Base-by-base conservation (phyloP, 331 rosid species). In the Stylosanthes scabra region DNA sequence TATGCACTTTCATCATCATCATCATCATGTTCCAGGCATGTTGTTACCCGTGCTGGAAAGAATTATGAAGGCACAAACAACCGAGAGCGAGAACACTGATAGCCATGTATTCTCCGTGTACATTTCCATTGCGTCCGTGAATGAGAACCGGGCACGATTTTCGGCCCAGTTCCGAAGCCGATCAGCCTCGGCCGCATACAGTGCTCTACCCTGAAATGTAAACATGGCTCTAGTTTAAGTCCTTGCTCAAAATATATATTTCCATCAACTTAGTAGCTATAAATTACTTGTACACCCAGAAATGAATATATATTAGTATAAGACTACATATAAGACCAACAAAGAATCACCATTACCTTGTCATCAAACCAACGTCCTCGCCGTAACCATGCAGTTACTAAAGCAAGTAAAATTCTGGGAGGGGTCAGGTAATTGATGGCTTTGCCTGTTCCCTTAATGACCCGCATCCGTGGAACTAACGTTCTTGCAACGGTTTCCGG, bases 401-500 rank as follows among this genome's bases (percentile, higher is more conserved):
- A 62, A 57, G 97, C 97, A 63, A 95, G 87, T 74, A 95, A 83
- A 88, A 95, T 95, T 80, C 97, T 84, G 14, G 99, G 99, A 71
- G 97, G 97, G 66, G 99, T 94, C 83, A 94, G 83, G 90, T 90
- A 94, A 85, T 63, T 88, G 81, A 94, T 82, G 78, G 97, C 93
- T 75, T 82, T 91, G 70, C 97, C 99, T 7, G 92, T 74, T 59
- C 99, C 99, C 83, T 90, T 94, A 12, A 91, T 93, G 57, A 91
- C 97, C 47, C 97, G 86, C 96, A 91, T 94, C 61, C 97, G 84
- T 37, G 99, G 99, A 80, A 91, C 99, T 68, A 91, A 65, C 57
- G 96, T 91, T 90, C 99, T 88, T 13, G 99, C 99, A 49, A 94
- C 99, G 3, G 97, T 94, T 82, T 94, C 97, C 1, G 99, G 99